Evolutionary conservation across 2,329 filamentous ascomycete genomes (phyloP).

Genomic region (Alternaria brassicicola): DNA sequence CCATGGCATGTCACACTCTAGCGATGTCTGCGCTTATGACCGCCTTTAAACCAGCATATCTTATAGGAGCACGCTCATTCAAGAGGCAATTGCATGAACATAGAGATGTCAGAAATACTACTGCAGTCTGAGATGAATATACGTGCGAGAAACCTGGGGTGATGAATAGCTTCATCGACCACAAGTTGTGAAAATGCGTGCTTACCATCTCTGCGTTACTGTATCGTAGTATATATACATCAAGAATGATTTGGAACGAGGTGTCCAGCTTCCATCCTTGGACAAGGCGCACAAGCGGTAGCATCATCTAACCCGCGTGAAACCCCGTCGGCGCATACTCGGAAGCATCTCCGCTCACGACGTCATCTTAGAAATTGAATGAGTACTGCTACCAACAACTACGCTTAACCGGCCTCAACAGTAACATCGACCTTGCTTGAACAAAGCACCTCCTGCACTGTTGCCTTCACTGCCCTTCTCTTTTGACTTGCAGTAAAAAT

Average conservation of each 20-base stretch:
- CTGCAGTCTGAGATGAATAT: no score
- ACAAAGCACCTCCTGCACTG: background rate
- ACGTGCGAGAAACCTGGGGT: no score
- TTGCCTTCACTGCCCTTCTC: background rate
- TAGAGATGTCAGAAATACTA: no score
- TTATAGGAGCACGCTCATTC: no score
- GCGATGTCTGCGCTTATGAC: no score
- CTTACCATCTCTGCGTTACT: background rate
- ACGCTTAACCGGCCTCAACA: background rate
- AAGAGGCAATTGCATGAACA: no score
- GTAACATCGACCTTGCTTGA: background rate
- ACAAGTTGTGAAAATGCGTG: no score
- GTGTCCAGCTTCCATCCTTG: background rate
- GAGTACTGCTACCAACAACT: background rate
- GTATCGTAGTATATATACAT: background rate
- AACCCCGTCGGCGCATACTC: conserved; percentile 4
- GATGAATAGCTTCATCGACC: no score
- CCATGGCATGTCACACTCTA: no score
- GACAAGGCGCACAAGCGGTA: background rate
- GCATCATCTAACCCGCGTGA: background rate
- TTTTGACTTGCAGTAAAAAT: conserved; percentile 18
- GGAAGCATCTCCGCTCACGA: conserved; percentile 7
- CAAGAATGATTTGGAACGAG: background rate
- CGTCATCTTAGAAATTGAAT: conserved; percentile 20
- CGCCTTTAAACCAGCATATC: no score